Evolutionary conservation across 345 rosid species (phyloP), one percentile per base, ranked within the genome.

Genomic region (Syzygium jambos): DNA sequence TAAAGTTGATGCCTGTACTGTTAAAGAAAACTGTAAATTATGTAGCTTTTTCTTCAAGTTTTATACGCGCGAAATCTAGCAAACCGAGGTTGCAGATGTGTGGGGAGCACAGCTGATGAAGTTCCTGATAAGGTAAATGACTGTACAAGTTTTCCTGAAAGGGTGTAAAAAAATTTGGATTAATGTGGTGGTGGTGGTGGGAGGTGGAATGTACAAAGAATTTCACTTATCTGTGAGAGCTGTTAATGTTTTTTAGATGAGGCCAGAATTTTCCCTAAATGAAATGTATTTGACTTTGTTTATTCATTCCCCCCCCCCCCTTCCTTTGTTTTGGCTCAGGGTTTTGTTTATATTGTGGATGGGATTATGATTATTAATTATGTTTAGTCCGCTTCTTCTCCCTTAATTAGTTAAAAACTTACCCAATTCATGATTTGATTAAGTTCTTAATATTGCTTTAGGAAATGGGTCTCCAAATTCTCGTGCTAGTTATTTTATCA

Each of bases 181-280:
- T 49, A 11, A 38, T 38, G 41, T 38, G 82, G 43, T 34, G 25
- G n/a, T n/a, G n/a, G 57, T 55, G 82, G 43, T 73, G 86, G 86
- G 91, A 90, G 94, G 89, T 91, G 90, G 92, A 93, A 90, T 91
- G 94, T 93, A 94, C 90, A 94, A 92, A 89, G 86, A 52, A 83
- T 49, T 89, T 89, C 89, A 93, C 91, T 82, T 84, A 90, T 91
- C 91, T 88, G 93, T 52, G 86, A 92, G 97, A 92, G 94, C 90
- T 91, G 92, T 90, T 91, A 73, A 93, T 92, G 92, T 90, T 88
- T 49, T 49, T 73, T 73, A 90, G 93, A 86, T 86, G 90, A 90
- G 93, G 89, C 91, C 89, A 54, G 86, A 84, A 87, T 84, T 90
- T 85, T 86, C 61, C 84, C 87, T 85, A 63, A 19, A 73, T 73